These are phyloP conservation scores for Vitis rupestris DNA, from an alignment of 164 flowering plant genomes.

Conservation along the genomic window DNA sequence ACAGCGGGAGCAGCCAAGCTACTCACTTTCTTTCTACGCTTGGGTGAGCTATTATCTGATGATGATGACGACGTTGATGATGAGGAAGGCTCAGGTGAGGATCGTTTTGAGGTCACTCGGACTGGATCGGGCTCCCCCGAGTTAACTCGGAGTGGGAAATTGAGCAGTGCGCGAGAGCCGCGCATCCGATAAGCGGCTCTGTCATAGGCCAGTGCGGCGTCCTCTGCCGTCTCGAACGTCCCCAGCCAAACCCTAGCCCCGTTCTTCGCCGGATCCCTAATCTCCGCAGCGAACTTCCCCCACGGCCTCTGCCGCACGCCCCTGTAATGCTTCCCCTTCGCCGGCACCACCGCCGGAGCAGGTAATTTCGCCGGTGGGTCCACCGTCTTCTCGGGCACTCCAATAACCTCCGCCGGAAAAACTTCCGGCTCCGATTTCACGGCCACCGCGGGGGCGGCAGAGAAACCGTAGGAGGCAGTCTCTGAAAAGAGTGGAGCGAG, in stretches of 20 bases:
- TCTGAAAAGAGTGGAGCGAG: background rate
- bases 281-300: constrained; percentile 79
- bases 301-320: constrained; percentile 71
- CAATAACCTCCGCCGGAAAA: constrained; percentile 1
- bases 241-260: constrained; percentile 77
- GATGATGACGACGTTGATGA: constrained; percentile 22
- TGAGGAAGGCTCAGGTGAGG: constrained; percentile 38
- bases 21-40: constrained; percentile 25
- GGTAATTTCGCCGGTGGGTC: background rate
- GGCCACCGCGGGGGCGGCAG: background rate
- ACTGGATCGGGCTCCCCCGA: constrained; percentile 67
- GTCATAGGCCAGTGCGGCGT: constrained; percentile 65
- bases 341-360: constrained; percentile 23
- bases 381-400: background rate
- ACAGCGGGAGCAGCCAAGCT: background rate
- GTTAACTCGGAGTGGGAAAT: constrained; percentile 53
- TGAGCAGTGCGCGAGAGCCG: constrained; percentile 57
- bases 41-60: constrained; percentile 19
- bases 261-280: constrained; percentile 66
- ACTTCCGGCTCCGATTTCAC: constrained; percentile 30
- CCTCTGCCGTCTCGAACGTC: constrained; percentile 69
- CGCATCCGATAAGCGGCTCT: constrained; percentile 65
- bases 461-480: background rate
- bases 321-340: constrained; percentile 52
- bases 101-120: constrained; percentile 46